Evolutionary conservation across 495 filamentous ascomycete genomes (phyloP).

Genomic region (Glonium stellatum): DNA sequence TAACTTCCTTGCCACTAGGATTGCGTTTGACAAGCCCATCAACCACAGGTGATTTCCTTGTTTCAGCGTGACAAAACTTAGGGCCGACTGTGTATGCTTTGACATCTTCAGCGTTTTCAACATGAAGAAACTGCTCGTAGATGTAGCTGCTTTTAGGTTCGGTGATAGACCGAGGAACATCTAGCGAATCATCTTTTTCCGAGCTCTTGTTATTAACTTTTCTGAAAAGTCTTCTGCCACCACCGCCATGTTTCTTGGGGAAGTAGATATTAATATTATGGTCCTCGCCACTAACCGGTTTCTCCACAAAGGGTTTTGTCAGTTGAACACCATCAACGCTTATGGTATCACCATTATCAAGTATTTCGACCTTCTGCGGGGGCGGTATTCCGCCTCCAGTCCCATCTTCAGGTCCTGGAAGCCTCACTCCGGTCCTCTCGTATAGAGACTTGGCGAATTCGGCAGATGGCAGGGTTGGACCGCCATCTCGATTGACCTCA

Average conservation of each 20-base stretch:
- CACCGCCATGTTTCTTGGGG: conserved; percentile 73
- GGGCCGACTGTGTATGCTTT: conserved; percentile 98
- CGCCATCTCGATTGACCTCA: conserved; percentile 93
- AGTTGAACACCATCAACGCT: conserved; percentile 76
- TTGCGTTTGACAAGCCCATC: conserved; percentile 94
- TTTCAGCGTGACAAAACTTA: conserved; percentile 92
- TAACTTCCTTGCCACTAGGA: conserved; percentile 92
- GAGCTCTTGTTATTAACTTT: conserved; percentile 98
- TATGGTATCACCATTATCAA: conserved; percentile 81
- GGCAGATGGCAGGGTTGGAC: conserved; percentile 65
- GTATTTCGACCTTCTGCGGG: conserved; percentile 64
- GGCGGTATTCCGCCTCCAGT: conserved; percentile 53
- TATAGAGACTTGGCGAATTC: conserved; percentile 74
- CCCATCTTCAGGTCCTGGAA: conserved; percentile 69
- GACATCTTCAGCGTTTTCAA: conserved; percentile 94
- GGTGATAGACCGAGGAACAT: conserved; percentile 68
- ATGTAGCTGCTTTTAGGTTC: conserved; percentile 77
- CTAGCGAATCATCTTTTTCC: conserved; percentile 73
- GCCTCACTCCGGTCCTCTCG: conserved; percentile 67
- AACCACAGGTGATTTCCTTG: conserved; percentile 91
- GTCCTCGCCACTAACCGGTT: conserved; percentile 95
- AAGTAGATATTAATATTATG: conserved; percentile 99
- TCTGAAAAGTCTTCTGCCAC: conserved; percentile 84
- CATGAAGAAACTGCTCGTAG: conserved; percentile 93
- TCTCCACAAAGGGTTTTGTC: conserved; percentile 95